Conservation (phyloP, 2,329 filamentous ascomycete species). For the Cercospora berteroae region DNA sequence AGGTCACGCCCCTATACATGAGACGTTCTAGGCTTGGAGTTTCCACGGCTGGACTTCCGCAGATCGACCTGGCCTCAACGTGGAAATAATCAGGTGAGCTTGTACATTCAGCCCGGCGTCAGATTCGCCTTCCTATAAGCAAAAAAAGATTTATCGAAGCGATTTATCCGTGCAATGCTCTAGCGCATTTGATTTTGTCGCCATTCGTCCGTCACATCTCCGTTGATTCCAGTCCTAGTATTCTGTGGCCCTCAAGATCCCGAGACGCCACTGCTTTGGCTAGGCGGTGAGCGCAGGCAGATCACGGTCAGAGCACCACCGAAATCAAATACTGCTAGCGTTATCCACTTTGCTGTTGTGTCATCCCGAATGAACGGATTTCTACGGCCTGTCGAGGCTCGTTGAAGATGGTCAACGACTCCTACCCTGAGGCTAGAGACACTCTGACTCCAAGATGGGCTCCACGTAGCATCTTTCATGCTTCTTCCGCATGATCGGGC, state of each 20-base stretch:
- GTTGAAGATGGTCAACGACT: neutral
- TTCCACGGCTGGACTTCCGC: neutral
- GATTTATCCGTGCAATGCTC: neutral
- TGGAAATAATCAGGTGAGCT: neutral
- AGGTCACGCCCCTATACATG: neutral
- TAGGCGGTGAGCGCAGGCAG: neutral
- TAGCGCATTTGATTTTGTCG: neutral
- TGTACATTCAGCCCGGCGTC: neutral
- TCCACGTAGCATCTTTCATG: neutral
- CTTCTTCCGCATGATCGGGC: neutral
- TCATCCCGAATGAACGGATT: neutral
- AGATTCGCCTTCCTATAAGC: neutral
- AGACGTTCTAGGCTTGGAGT: neutral
- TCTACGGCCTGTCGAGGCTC: neutral
- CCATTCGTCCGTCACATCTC: neutral
- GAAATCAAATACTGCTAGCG: neutral
- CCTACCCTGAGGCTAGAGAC: neutral
- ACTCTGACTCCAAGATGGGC: neutral
- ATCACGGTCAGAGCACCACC: neutral
- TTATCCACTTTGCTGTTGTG: neutral
- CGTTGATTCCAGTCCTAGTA: neutral
- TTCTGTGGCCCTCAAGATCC: neutral
- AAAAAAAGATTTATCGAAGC: neutral
- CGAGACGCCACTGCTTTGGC: neutral
- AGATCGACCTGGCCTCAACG: neutral